Percentiles rank a stretch among this genome's conserved stretches.
These are phyloP conservation scores for Mycena kentingensis DNA, from an alignment of 768 basidiomycete genomes.

Conservation along the genomic window DNA sequence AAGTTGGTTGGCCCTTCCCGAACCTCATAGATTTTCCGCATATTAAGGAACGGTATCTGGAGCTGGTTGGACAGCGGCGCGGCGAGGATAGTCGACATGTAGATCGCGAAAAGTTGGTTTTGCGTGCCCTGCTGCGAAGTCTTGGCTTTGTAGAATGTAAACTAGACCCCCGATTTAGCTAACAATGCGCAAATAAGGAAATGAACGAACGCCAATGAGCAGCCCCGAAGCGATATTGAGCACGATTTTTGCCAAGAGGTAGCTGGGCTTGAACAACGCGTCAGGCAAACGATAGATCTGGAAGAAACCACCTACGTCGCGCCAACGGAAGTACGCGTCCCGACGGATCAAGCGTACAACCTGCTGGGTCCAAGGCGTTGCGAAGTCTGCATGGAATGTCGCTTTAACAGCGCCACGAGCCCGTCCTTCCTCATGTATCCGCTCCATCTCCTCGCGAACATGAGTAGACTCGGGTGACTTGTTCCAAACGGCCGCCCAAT, in stretches of 20 bases:
- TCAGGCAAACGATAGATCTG: not conserved
- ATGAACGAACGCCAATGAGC: slow-evolving; percentile 43
- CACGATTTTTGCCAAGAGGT: slow-evolving; percentile 59
- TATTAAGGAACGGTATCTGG: slow-evolving; percentile 59
- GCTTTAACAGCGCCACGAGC: slow-evolving; percentile 40
- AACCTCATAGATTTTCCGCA: slow-evolving; percentile 64
- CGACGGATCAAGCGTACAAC: slow-evolving; percentile 45
- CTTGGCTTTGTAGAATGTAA: slow-evolving; percentile 63
- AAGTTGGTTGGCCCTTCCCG: slow-evolving; percentile 68
- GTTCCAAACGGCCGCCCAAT: slow-evolving; percentile 66
- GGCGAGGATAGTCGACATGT: slow-evolving; percentile 55
- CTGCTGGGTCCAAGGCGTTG: slow-evolving; percentile 57
- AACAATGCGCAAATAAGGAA: not conserved
- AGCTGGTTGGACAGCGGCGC: slow-evolving; percentile 64
- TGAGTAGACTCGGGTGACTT: slow-evolving; percentile 47
- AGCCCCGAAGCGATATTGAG: slow-evolving; percentile 57
- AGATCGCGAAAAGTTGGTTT: slow-evolving; percentile 67
- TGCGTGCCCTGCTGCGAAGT: slow-evolving; percentile 59
- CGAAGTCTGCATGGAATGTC: slow-evolving; percentile 46
- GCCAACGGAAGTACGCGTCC: slow-evolving; percentile 50
- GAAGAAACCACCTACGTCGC: slow-evolving; percentile 32
- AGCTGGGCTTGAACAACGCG: slow-evolving; percentile 43
- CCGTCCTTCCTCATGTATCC: slow-evolving; percentile 51
- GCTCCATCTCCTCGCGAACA: slow-evolving; percentile 42
- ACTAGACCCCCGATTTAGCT: slow-evolving; percentile 25